Evolutionary conservation across 73 alveolate species (phyloP).

Genomic region (Paramecium pentaurelia): DNA sequence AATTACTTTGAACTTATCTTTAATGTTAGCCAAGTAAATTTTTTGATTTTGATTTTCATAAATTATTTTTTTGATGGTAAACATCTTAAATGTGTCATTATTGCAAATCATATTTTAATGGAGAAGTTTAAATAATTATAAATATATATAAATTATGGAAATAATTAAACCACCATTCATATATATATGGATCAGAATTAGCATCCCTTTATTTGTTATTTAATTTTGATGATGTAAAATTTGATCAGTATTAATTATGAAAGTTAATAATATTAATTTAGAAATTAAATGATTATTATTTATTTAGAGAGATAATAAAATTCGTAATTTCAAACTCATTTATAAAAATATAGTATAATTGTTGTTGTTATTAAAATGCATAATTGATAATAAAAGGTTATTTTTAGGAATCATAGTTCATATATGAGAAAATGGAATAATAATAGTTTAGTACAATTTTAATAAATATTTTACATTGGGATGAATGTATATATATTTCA

Average conservation of each 20-base stretch:
- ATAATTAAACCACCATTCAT: no score
- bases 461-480: neutral
- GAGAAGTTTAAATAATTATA: neutral
- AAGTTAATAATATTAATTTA: neutral
- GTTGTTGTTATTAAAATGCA: neutral
- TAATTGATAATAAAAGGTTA: neutral
- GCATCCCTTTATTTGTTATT: no score
- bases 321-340: neutral
- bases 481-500: neutral
- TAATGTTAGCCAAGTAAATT: neutral
- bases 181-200: no score
- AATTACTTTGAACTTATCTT: neutral
- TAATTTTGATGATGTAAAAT: neutral
- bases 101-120: neutral
- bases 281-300: neutral
- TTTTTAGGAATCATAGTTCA: neutral
- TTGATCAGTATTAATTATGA: neutral
- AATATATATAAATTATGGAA: neutral
- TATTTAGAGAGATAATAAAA: neutral
- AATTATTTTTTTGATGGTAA: neutral
- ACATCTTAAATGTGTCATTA: neutral
- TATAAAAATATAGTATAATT: no score
- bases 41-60: neutral
- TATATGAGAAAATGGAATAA: neutral
- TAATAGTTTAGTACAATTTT: neutral